Base-by-base conservation (phyloP, 139 green algal genomes). In the Haematococcus lacustris region DNA sequence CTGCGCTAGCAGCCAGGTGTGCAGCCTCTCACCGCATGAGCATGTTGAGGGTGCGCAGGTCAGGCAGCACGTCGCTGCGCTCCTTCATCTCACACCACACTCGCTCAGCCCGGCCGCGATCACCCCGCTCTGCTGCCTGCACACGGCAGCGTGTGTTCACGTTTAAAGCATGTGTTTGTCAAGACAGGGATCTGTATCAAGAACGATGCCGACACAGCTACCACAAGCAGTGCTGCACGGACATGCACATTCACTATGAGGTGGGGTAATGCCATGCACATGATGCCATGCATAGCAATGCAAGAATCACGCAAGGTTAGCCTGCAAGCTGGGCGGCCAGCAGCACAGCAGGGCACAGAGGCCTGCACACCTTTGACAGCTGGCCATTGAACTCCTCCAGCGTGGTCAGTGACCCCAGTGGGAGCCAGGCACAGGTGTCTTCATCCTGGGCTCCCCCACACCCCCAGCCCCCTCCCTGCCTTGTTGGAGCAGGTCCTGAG, bases 21-120 rank as follows among this genome's bases (percentile, higher is more conserved):
- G 17, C 9, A 33, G 5, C 57, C 21, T 26, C 61, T 33, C 30
- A 68, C 40, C 67, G 32, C 67, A 72, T 72, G 5, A 72, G 41
- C 67, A 72, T 63, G 43, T 72, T 72, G 28, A 72, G 67, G 7
- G 67, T 72, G 67, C 67, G 47, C 67, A 72, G n/a, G 43, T 72
- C 67, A 9, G 67, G 67, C 63, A 37, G 63, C 5, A 69, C 43
- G 40, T 28, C 40, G 60, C 30, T 67, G 37, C 67, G 43, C 13
- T 1, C 32, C 13, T 33, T 30, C 41, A 72, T 30, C 43, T 63
- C 67, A 3, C 13, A 30, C 67, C 67, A 72, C 43, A 72, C 43
- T 47, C 47, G 67, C 67, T 63, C 34, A 9, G 67, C 67, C 5
- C 67, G 41, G 2, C 43, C 67, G 2, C 67, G 40, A 32, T 72